A percentile compares a stretch with the other conserved stretches of the same genome.
Evolutionary conservation across 2,329 filamentous ascomycete species (phyloP).

Genomic region (Penicillium corylophilum): DNA sequence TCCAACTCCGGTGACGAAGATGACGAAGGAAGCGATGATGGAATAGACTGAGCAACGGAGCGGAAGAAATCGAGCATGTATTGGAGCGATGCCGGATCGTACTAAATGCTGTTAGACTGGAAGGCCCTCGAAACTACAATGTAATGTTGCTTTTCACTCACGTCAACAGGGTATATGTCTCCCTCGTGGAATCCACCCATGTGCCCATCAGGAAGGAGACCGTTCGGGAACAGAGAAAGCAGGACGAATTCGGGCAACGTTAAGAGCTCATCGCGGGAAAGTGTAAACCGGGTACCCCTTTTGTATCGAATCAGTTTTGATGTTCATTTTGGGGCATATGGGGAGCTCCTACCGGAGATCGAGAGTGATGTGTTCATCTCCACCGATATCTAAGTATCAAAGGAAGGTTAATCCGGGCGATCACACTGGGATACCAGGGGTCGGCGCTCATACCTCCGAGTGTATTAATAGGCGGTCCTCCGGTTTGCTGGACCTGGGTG

Average conservation of each 20-base stretch:
- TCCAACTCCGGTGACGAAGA: conserved; percentile 61
- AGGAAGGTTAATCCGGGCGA: conserved; percentile 5
- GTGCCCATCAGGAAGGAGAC: conserved; percentile 94
- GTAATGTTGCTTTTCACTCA: conserved; percentile 53
- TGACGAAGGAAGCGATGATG: conserved; percentile 64
- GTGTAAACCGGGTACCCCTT: conserved; percentile 92
- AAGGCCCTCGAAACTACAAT: background rate
- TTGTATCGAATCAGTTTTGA: conserved; percentile 19
- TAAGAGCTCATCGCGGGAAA: conserved; percentile 90
- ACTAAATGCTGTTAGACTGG: conserved; percentile 56
- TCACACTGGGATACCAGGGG: background rate
- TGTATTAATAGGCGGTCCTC: conserved; percentile 78
- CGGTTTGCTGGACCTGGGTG: conserved; percentile 95
- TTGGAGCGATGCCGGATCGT: conserved; percentile 91
- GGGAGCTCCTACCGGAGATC: conserved; percentile 74
- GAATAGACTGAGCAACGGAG: conserved; percentile 90
- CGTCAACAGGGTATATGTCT: conserved; percentile 95
- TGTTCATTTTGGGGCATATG: background rate
- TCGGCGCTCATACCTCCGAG: conserved; percentile 67
- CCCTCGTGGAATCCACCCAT: conserved; percentile 90
- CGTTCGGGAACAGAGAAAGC: conserved; percentile 95
- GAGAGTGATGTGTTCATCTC: conserved; percentile 92
- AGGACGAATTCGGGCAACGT: conserved; percentile 97
- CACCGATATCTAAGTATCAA: conserved; percentile 63
- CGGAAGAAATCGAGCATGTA: conserved; percentile 99